Percentiles rank a stretch among this genome's conserved stretches.
Evolutionary conservation across 345 rosid genomes (phyloP).

Genomic region (Pistacia atlantica): DNA sequence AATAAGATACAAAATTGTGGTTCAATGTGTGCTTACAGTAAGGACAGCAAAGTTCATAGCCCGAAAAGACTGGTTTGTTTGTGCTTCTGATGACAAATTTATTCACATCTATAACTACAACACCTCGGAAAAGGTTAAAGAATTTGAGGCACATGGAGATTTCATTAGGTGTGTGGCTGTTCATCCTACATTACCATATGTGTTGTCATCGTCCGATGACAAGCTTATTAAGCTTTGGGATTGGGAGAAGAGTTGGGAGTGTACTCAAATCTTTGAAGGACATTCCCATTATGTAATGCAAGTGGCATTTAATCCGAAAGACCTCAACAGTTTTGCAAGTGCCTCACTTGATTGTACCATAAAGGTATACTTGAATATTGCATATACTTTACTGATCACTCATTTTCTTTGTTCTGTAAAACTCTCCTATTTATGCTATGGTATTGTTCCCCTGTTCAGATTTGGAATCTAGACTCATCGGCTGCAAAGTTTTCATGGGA

Average conservation of each 20-base stretch:
- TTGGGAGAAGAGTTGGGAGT: slow-evolving; percentile 84
- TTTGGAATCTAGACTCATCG: slow-evolving; percentile 90
- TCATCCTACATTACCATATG: slow-evolving; percentile 74
- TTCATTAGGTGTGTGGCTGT: slow-evolving; percentile 79
- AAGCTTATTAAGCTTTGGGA: slow-evolving; percentile 92
- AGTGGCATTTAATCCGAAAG: slow-evolving; percentile 90
- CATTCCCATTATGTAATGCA: slow-evolving; percentile 99
- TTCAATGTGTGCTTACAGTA: too few relatives aligned
- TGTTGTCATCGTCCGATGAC: slow-evolving; percentile 75
- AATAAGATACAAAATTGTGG: too few relatives aligned
- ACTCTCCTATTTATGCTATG: neutral
- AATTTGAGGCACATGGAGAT: slow-evolving; percentile 91
- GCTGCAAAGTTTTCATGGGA: slow-evolving; percentile 75
- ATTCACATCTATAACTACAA: slow-evolving; percentile 92
- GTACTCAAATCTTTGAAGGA: slow-evolving; percentile 74
- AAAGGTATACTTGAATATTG: slow-evolving; percentile 51
- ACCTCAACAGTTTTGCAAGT: slow-evolving; percentile 92
- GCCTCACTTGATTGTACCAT: slow-evolving; percentile 96
- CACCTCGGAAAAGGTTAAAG: slow-evolving; percentile 89
- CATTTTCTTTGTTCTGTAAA: neutral
- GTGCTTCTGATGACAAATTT: slow-evolving; percentile 49
- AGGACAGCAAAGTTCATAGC: too few relatives aligned
- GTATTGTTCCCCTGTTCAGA: slow-evolving; percentile 36
- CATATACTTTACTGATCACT: slow-evolving; percentile 8
- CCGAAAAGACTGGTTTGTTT: too few relatives aligned